A percentile compares a stretch with the other conserved stretches of the same genome.
Evolutionary conservation across 441 rosid genomes (phyloP).

Genomic region (Iberis amara): DNA sequence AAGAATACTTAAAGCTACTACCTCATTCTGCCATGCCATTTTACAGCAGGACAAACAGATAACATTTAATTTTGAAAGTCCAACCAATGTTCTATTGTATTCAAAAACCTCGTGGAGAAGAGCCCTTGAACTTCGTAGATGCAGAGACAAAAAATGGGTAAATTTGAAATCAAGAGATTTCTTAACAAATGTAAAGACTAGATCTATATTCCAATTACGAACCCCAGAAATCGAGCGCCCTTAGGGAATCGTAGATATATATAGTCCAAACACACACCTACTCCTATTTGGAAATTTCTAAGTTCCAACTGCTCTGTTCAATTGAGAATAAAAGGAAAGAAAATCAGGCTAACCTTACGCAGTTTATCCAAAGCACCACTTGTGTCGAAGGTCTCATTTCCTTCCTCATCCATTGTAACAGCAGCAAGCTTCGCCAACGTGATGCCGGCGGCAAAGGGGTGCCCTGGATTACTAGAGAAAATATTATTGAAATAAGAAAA

Average conservation of each 20-base stretch:
- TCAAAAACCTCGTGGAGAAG: too few species aligned
- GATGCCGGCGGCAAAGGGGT: conserved; percentile 88
- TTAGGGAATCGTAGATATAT: background rate
- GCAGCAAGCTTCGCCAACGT: conserved; percentile 98
- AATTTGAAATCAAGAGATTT: too few species aligned
- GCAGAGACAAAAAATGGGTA: too few species aligned
- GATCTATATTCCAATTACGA: too few species aligned
- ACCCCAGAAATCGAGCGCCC: too few species aligned
- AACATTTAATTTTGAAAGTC: too few species aligned
- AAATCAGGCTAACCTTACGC: conserved; percentile 64
- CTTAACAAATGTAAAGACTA: too few species aligned
- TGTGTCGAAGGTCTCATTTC: conserved; percentile 93
- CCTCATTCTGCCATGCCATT: conserved; percentile 6
- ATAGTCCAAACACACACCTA: background rate
- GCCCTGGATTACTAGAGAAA: conserved; percentile 66
- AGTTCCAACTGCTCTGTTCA: conserved; percentile 5
- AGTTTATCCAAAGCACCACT: conserved; percentile 95
- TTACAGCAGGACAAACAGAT: background rate
- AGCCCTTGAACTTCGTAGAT: too few species aligned
- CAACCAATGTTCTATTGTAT: too few species aligned
- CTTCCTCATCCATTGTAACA: conserved; percentile 94
- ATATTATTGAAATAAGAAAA: conserved; percentile 28
- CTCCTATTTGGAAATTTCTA: too few species aligned
- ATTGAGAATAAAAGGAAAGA: conserved; percentile 23
- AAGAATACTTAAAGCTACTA: conserved; percentile 7